These are phyloP conservation scores for Protea cynaroides DNA, from an alignment of 164 flowering plant genomes.

Conservation along the genomic window DNA sequence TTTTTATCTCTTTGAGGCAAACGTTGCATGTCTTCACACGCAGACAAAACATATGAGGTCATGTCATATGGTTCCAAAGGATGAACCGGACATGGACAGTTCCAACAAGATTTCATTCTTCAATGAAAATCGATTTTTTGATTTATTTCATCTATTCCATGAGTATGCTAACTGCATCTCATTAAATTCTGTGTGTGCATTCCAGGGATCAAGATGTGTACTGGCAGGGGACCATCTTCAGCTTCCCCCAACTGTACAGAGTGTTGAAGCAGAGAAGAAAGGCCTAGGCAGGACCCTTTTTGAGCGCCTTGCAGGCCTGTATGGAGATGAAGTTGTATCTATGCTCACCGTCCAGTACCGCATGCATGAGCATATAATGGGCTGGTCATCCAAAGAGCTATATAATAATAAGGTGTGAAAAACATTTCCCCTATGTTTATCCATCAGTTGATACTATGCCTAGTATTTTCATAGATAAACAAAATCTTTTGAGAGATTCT, in stretches of 20 bases:
- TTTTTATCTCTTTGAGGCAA: no score
- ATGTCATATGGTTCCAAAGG: no score
- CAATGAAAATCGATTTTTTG: no score
- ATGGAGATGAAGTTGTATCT: conserved; percentile 74
- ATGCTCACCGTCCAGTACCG: conserved; percentile 99
- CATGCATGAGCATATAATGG: conserved; percentile 95
- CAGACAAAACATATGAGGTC: no score
- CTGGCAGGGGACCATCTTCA: conserved; percentile 99
- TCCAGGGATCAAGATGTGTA: conserved; percentile 90
- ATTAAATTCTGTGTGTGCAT: not conserved
- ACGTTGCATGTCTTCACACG: no score
- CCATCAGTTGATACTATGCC: not conserved
- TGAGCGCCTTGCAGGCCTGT: conserved; percentile 81
- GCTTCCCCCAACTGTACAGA: conserved; percentile 98
- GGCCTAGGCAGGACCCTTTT: conserved; percentile 95
- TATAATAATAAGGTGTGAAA: conserved; percentile 77
- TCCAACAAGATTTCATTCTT: no score
- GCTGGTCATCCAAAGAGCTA: conserved; percentile 95
- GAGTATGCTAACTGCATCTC: no score
- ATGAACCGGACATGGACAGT: no score
- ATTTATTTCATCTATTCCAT: no score
- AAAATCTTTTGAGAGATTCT: not conserved
- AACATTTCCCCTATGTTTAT: not conserved
- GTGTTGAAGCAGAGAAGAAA: conserved; percentile 95
- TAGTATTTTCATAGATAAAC: conserved; percentile 2